Evolutionary conservation across 75 land plant genomes (phyloP).

Genomic region (Cupressus sempervirens): DNA sequence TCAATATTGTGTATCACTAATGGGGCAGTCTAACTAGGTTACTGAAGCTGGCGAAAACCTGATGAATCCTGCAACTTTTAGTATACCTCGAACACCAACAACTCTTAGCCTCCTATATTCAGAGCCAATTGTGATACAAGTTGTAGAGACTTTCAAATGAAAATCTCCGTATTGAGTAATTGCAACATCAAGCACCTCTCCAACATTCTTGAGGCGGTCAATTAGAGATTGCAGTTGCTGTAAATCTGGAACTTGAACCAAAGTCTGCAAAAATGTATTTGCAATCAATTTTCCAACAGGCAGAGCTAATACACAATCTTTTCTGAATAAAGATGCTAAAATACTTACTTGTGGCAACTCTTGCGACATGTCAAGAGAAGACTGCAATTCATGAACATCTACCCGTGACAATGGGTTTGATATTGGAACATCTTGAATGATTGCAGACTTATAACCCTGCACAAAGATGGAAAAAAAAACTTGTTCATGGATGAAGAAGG

Average conservation of each 20-base stretch:
- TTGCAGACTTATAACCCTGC: constrained; percentile 74
- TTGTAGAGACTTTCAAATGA: constrained; percentile 77
- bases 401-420: constrained; percentile 79
- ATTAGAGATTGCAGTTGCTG: constrained; percentile 65
- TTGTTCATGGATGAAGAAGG: neutral
- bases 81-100: constrained; percentile 66
- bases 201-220: constrained; percentile 85
- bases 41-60: constrained; percentile 6
- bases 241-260: constrained; percentile 88
- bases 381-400: constrained; percentile 74
- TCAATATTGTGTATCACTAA: neutral
- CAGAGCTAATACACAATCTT: neutral
- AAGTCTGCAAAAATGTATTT: constrained; percentile 29
- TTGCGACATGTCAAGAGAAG: constrained; percentile 75
- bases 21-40: constrained; percentile 1
- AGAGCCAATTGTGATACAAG: constrained; percentile 73
- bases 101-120: constrained; percentile 73
- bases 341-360: constrained; percentile 60
- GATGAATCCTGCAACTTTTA: neutral
- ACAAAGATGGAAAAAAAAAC: neutral
- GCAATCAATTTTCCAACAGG: neutral
- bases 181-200: constrained; percentile 71
- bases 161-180: constrained; percentile 85
- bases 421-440: constrained; percentile 91
- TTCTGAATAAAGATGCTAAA: neutral